These are phyloP conservation scores for Aspergillus fructus DNA, from an alignment of 2,329 filamentous ascomycete genomes.

Conservation along the genomic window DNA sequence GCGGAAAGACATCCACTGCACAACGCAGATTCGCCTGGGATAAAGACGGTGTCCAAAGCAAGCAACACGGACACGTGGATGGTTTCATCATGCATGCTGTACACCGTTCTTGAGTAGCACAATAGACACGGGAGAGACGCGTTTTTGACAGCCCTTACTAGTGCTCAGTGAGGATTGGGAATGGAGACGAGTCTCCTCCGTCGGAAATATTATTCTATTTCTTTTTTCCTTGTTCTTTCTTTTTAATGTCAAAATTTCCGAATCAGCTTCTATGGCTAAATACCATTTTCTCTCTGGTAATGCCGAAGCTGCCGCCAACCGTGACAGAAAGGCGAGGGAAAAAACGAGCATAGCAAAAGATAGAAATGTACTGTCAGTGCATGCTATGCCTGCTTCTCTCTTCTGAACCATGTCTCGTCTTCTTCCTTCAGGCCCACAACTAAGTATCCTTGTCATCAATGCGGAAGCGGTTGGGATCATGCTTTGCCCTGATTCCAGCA, in stretches of 20 bases:
- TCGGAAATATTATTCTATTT: background rate
- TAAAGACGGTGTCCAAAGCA: constrained; percentile 3
- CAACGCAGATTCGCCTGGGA: background rate
- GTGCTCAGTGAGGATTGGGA: background rate
- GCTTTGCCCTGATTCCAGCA: constrained; percentile 4
- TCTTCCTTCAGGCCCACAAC: background rate
- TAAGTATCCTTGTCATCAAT: constrained; percentile 8
- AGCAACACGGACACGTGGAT: constrained; percentile 12
- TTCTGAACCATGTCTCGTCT: background rate
- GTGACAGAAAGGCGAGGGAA: background rate
- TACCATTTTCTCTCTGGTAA: background rate
- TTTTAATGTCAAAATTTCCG: background rate
- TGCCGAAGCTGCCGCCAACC: constrained; percentile 10
- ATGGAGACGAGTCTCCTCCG: background rate
- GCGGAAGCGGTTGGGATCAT: constrained; percentile 8
- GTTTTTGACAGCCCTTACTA: background rate
- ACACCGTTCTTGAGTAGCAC: constrained; percentile 1
- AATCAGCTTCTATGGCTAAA: background rate
- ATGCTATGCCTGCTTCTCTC: background rate
- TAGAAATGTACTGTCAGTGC: background rate
- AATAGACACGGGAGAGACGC: background rate
- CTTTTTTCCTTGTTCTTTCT: background rate
- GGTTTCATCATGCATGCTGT: background rate
- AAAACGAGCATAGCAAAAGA: background rate
- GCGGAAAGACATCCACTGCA: background rate